Evolutionary conservation across 148 eudicot species (phyloP), one percentile per base, ranked within the genome.

Genomic region (Talinum fruticosum): DNA sequence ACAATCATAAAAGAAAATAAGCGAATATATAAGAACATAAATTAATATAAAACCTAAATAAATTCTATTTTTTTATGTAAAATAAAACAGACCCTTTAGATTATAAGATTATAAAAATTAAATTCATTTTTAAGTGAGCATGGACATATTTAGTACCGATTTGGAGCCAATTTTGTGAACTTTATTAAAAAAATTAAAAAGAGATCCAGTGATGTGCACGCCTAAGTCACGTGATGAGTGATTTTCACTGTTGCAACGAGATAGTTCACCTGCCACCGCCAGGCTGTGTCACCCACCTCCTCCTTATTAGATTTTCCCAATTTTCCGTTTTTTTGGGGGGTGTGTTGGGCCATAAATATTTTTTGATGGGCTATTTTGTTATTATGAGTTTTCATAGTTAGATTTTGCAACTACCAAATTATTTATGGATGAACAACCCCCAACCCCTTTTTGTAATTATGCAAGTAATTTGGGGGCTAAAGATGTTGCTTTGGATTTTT

Each of bases 351-450:
- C 47, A 41, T 14, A 41, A 8, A 3, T 41, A 3, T 3, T 41
- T 41, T 10, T 41, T 18, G 1, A 23, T 51, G 57, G 57, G 57
- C 57, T 23, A 23, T 51, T 51, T 51, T 15, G 57, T 41, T 6
- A 41, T 41, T 41, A 12, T 41, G 8, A 2, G 45, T 6, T 41
- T 6, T 1, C n/a, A 23, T 19, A 7, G 62, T 57, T 28, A 33
- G 34, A 10, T 28, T 10, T 62, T 33, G 16, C 66, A 62, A 62
- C 33, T 28, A 62, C 34, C 18, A 26, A 28, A 62, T 10, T 62
- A 62, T 62, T 57, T 62, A 28, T 62, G 33, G 66, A 62, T 62
- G 66, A 62, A 13, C 66, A 62, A 62, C 66, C 66, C 18, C 66
- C 26, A 62, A 33, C 66, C 66, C 66, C 14, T 15, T 8, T 19